Base-by-base conservation (phyloP, 352 stramenopile species). In the Pythium grandisporangium region DNA sequence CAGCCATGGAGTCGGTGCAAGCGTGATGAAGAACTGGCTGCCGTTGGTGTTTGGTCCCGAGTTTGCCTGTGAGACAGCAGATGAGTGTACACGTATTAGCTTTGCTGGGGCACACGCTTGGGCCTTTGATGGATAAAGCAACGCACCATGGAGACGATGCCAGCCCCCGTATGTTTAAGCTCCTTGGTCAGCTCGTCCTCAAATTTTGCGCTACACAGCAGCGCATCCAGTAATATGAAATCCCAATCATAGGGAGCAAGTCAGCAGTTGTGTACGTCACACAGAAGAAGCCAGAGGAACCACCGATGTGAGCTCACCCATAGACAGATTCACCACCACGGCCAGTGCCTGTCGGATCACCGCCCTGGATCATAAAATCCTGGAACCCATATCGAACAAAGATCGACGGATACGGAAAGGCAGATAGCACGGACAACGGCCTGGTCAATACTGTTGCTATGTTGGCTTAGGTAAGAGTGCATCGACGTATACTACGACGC, bases 281-380 rank as follows among this genome's bases (percentile, higher is more conserved):
- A 7, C 19, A 53, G 5, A 36, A 22, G 6, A n/a, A 22, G 2
- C 30, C 4, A 43, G 14, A n/a, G 2, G n/a, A 17, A 23, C 4
- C 8, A 6, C 12, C 4, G 2, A 26, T 20, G 6, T 34, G 5
- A 33, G 23, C 38, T 23, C 51, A 93, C 65, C 93, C 92, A 49
- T 93, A 98, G 38, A 96, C 78, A 13, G 80, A 96, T 47, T 97
- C 84, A 30, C 90, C 92, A 36, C 93, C 92, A 22, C 84, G 58
- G 3, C 92, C 93, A 0, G 92, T 98, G 33, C 90, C 93, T 14
- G 91, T 97, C 0, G 93, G 93, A 53, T 98, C 93, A 37, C 93
- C 93, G 10, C 90, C 93, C 51, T 98, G 93, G 44, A 98, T 95
- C 89, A 98, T 98, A 61, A 98, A 98, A 51, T 96, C 83, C 58